Evolutionary conservation across 169 alveolate genomes (phyloP).

Genomic region (Plasmodium inui): DNA sequence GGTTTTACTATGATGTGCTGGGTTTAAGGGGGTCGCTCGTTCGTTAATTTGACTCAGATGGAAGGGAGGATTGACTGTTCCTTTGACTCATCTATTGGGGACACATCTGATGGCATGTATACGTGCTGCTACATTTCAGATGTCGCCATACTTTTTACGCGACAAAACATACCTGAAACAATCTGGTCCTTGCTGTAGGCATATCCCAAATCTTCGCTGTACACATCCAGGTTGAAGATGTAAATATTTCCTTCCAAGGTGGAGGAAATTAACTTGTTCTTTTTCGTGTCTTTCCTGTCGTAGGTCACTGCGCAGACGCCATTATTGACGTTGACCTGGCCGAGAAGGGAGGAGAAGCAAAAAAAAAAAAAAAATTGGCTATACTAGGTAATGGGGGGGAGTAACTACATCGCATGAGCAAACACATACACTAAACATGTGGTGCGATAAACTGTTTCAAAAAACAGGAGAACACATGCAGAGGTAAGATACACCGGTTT

Average conservation of each 20-base stretch:
- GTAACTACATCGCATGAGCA: neutral
- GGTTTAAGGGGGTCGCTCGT: neutral
- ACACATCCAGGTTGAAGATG: slow-evolving; percentile 89
- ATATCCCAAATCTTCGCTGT: slow-evolving; percentile 89
- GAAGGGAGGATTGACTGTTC: neutral
- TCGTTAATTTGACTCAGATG: neutral
- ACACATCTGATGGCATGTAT: neutral
- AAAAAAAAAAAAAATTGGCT: neutral
- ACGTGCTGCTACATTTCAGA: neutral
- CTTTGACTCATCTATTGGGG: neutral
- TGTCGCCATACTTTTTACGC: neutral
- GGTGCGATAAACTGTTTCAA: neutral
- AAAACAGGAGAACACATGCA: neutral
- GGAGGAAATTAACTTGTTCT: slow-evolving; percentile 90
- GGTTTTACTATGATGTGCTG: neutral
- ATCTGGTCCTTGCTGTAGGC: slow-evolving; percentile 85
- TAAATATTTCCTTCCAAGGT: slow-evolving; percentile 91
- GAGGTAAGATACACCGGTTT: neutral
- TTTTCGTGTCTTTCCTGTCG: slow-evolving; percentile 90
- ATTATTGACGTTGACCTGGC: slow-evolving; percentile 91
- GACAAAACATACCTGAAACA: slow-evolving; percentile 32
- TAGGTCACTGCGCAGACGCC: slow-evolving; percentile 92
- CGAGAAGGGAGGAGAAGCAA: slow-evolving; percentile 66
- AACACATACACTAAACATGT: neutral
- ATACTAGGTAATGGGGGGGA: neutral